Evolutionary conservation across 495 filamentous ascomycete species (phyloP).

Genomic region (Penicillium turbatum): DNA sequence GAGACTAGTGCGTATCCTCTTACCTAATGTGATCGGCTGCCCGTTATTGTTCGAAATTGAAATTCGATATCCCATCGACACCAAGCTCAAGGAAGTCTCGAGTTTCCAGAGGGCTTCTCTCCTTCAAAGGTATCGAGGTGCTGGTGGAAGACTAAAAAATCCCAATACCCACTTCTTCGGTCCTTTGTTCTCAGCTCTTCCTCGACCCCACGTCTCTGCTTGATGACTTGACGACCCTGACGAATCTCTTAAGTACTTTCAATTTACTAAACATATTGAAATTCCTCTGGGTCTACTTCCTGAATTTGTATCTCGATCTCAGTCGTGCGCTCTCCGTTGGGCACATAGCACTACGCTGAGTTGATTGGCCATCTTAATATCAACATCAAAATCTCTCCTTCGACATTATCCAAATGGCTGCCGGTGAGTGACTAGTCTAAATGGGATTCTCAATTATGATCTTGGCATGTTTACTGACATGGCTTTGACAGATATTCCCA

Average conservation of each 20-base stretch:
- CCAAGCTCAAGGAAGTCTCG: not conserved
- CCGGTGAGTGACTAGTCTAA: slow-evolving; percentile 2
- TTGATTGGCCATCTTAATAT: slow-evolving; percentile 5
- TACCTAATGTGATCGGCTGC: slow-evolving; percentile 11
- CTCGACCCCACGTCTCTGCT: slow-evolving; percentile 20
- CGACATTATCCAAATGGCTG: slow-evolving; percentile 4
- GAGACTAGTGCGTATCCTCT: slow-evolving; percentile 8
- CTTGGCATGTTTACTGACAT: slow-evolving; percentile 2
- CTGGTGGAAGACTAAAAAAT: not conserved
- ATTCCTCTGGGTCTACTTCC: slow-evolving; percentile 13
- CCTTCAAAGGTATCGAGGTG: slow-evolving; percentile 6
- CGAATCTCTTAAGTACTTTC: slow-evolving; percentile 43
- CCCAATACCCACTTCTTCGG: slow-evolving; percentile 7
- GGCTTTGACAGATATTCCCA: slow-evolving; percentile 49
- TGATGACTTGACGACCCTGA: slow-evolving; percentile 47
- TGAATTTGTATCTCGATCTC: slow-evolving; percentile 8
- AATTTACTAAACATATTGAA: slow-evolving; percentile 19
- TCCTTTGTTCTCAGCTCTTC: slow-evolving; percentile 18
- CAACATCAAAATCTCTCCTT: slow-evolving; percentile 5
- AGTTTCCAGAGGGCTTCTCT: slow-evolving; percentile 1
- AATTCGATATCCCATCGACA: slow-evolving; percentile 11
- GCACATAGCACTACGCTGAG: not conserved
- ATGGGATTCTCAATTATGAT: not conserved
- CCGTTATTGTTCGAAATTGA: slow-evolving; percentile 12
- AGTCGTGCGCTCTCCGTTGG: not conserved